These are phyloP conservation scores for Nothophaeocryptopus gaeumannii DNA, from an alignment of 2,329 filamentous ascomycete species.

Conservation along the genomic window DNA sequence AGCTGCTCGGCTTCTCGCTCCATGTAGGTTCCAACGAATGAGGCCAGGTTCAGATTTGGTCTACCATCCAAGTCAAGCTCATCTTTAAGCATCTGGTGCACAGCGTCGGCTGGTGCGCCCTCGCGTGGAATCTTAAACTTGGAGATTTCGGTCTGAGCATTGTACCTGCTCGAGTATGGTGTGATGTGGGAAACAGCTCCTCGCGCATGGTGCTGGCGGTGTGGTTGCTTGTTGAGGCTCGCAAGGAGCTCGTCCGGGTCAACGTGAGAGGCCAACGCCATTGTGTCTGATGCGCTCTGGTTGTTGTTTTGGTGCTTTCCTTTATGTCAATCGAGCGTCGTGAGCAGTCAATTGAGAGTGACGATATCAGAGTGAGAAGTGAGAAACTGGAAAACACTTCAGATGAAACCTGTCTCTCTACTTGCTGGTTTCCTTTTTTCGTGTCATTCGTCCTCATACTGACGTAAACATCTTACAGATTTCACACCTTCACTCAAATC, in stretches of 20 bases:
- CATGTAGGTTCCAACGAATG: constrained; percentile 71
- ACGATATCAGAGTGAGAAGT: too few relatives aligned
- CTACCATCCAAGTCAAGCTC: background rate
- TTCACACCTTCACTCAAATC: too few relatives aligned
- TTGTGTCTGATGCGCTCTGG: too few relatives aligned
- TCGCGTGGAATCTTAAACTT: constrained; percentile 59
- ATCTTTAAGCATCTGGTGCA: constrained; percentile 57
- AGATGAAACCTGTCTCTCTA: too few relatives aligned
- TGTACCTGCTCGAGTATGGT: constrained; percentile 58
- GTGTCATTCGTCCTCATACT: too few relatives aligned
- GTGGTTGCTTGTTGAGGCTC: constrained; percentile 49
- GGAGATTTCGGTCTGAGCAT: constrained; percentile 54
- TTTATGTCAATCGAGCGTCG: too few relatives aligned
- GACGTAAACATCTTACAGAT: too few relatives aligned
- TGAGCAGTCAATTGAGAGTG: too few relatives aligned
- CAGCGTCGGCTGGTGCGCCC: constrained; percentile 60
- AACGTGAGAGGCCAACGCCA: too few relatives aligned
- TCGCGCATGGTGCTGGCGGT: constrained; percentile 34
- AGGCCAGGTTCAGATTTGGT: constrained; percentile 56
- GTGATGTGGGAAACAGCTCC: constrained; percentile 53
- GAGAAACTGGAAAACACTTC: too few relatives aligned
- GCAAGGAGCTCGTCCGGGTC: constrained; percentile 51
- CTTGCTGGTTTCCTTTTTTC: too few relatives aligned
- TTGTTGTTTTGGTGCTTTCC: too few relatives aligned
- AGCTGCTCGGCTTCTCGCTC: constrained; percentile 60